These are phyloP conservation scores for Flaveria sonorensis DNA, from an alignment of 129 eudicot genomes.

Conservation along the genomic window DNA sequence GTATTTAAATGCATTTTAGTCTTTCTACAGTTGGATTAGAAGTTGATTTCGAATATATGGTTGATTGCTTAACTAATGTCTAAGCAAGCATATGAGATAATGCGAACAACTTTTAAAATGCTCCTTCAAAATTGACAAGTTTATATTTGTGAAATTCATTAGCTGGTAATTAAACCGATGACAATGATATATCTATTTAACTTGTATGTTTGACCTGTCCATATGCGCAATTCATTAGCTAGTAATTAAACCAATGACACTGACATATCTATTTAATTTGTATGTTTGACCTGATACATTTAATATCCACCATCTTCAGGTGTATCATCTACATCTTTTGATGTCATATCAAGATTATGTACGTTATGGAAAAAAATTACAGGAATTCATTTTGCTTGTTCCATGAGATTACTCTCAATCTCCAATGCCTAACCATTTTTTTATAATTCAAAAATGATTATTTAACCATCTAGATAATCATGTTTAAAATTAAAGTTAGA, in stretches of 20 bases:
- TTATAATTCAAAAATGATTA: neutral
- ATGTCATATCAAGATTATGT: neutral
- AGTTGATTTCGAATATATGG: too few species aligned
- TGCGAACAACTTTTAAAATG: too few species aligned
- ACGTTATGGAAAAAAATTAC: neutral
- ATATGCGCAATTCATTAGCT: too few species aligned
- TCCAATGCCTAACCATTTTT: neutral
- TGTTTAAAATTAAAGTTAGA: neutral
- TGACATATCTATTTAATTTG: neutral
- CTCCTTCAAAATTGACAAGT: neutral
- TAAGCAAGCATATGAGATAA: too few species aligned
- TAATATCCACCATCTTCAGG: neutral
- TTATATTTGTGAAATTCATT: too few species aligned
- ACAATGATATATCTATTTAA: neutral
- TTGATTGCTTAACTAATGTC: too few species aligned
- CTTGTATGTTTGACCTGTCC: neutral
- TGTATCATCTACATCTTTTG: neutral
- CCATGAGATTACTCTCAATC: neutral
- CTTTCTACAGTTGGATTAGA: too few species aligned
- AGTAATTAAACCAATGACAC: too few species aligned
- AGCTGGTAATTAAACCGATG: neutral
- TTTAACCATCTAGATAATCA: neutral
- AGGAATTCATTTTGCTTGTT: neutral
- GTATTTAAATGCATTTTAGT: too few species aligned
- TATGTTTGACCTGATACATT: neutral